These are phyloP conservation scores for Pichia phayaonensis DNA, from an alignment of 805 yeast species.

Conservation along the genomic window DNA sequence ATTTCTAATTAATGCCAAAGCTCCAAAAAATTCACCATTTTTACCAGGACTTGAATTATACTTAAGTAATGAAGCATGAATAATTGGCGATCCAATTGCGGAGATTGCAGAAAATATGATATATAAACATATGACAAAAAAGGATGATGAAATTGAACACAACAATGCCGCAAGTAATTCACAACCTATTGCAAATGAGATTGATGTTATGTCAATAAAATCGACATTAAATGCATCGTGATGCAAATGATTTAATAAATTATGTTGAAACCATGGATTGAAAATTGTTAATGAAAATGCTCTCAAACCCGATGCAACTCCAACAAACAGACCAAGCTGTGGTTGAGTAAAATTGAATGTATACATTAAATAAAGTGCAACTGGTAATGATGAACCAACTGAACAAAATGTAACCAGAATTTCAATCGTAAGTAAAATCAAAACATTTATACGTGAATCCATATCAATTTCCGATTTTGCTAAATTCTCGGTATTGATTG, in stretches of 20 bases:
- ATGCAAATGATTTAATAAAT: slow-evolving; percentile 29
- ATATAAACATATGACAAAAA: slow-evolving; percentile 28
- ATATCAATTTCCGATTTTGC: slow-evolving; percentile 13
- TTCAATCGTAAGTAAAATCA: slow-evolving; percentile 43
- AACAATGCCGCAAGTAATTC: slow-evolving; percentile 15
- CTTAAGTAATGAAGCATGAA: slow-evolving; percentile 54
- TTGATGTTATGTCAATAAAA: slow-evolving; percentile 22
- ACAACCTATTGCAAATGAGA: slow-evolving; percentile 6
- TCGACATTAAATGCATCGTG: slow-evolving; percentile 42
- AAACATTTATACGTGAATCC: slow-evolving; percentile 38
- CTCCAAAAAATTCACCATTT: slow-evolving; percentile 70
- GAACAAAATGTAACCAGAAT: slow-evolving; percentile 33
- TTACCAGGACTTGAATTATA: slow-evolving; percentile 45
- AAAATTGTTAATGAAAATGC: slow-evolving; percentile 42
- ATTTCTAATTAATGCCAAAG: slow-evolving; percentile 52
- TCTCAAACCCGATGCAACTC: slow-evolving; percentile 41
- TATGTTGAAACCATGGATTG: slow-evolving; percentile 41
- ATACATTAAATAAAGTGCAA: slow-evolving; percentile 47
- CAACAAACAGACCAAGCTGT: slow-evolving; percentile 48
- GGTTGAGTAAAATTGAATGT: slow-evolving; percentile 46
- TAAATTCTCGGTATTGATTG: neutral
- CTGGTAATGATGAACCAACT: slow-evolving; percentile 33
- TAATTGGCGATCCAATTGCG: slow-evolving; percentile 46
- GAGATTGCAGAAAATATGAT: slow-evolving; percentile 39
- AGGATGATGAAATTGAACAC: slow-evolving; percentile 32